Evolutionary conservation across 257 asterid species (phyloP), one percentile per base, ranked within the genome.

Genomic region (Ophiorrhiza pumila): DNA sequence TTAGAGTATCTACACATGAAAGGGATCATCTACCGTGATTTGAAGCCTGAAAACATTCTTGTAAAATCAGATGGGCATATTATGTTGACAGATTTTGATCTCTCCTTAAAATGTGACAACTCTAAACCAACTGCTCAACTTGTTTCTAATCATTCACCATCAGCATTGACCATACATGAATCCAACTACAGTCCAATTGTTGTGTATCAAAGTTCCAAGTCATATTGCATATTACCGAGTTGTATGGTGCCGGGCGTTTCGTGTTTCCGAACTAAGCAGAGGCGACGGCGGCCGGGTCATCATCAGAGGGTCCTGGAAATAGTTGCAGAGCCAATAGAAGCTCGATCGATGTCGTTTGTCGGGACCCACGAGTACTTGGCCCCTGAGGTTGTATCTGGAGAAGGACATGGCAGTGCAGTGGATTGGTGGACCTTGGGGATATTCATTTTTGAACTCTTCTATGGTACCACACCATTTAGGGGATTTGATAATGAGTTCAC

Each of bases 371-470:
- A 90, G 83, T 90, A 88, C 82, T 71, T 88, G 34, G 91, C 96
- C 60, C 96, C 93, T 0, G 90, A 90, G 69, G 84, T 88, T 7
- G 93, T 86, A 18, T 83, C 91, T 0, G 91, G 97, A 1, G 93
- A 90, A 45, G 95, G 93, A 32, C 95, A 90, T 39, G 97, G 97
- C 0, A 88, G 84, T 69, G 85, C 91, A 0, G 95, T 90, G 62
- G 97, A 90, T 65, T 90, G 96, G 93, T 90, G 97, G 97, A 90
- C 93, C 0, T 57, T 90, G 35, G 96, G 95, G 57, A 37, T 87
- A 22, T 85, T 88, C 55, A 65, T 85, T 4, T 90, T 84, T 7
- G 96, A 90, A 46, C 76, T 90, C 0, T 65, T 88, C 4, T 90
- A 90, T 12, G 96, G 96, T 14, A 76, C 74, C 53, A 90, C 97